These are phyloP conservation scores for Phytophthora agathidicida DNA, from an alignment of 352 stramenopile species.

Conservation along the genomic window DNA sequence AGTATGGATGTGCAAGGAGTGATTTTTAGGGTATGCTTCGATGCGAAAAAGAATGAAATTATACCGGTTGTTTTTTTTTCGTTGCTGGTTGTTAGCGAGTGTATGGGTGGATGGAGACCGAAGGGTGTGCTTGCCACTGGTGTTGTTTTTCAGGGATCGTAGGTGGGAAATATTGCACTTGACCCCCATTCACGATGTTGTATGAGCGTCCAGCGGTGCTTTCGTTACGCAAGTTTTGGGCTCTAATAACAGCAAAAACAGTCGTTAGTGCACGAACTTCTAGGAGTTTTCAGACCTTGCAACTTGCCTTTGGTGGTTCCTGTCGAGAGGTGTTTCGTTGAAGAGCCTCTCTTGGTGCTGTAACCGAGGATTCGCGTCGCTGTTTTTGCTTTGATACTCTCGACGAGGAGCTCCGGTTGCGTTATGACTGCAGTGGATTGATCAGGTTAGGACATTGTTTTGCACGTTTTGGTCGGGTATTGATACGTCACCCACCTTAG, in stretches of 20 bases:
- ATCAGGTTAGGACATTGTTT: neutral
- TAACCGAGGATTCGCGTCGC: constrained; percentile 46
- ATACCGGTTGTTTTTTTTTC: constrained; percentile 7
- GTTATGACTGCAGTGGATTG: constrained; percentile 34
- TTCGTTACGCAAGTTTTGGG: constrained; percentile 80
- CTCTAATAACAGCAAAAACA: constrained; percentile 42
- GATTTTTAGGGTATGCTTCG: constrained; percentile 13
- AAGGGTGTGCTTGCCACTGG: constrained; percentile 66
- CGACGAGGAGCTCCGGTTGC: constrained; percentile 36
- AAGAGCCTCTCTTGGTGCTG: constrained; percentile 71
- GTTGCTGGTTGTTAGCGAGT: constrained; percentile 36
- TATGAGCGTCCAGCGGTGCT: constrained; percentile 60
- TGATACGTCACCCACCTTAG: constrained; percentile 35
- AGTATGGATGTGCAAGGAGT: constrained; percentile 29
- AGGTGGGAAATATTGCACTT: constrained; percentile 57
- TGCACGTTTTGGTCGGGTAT: neutral
- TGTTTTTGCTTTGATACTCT: constrained; percentile 66
- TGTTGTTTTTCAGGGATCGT: constrained; percentile 76
- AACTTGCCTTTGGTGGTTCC: constrained; percentile 57
- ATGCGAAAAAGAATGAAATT: constrained; percentile 23
- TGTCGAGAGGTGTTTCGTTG: constrained; percentile 63
- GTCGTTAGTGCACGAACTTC: neutral
- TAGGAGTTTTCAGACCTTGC: constrained; percentile 1
- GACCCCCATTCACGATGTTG: constrained; percentile 71
- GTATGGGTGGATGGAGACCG: constrained; percentile 69